A percentile compares a stretch with the other conserved stretches of the same genome.
phyloP scores from a whole-genome alignment of 2,329 filamentous ascomycete genomes.

The Epichloe typhina region DNA sequence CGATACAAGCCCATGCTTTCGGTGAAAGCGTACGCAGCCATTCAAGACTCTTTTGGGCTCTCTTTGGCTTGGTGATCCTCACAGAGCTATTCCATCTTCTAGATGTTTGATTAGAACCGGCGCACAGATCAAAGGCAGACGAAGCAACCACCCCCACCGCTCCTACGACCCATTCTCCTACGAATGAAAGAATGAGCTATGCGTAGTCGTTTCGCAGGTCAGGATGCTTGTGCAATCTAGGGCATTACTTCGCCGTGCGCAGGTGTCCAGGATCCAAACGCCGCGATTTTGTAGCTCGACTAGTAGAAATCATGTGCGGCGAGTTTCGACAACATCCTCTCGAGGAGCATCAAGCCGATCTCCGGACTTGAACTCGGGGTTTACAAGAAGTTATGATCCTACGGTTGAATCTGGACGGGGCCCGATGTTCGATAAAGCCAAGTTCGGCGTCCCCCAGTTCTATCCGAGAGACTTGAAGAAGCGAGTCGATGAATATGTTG shows the following conservation, averaged over 20 bases:
- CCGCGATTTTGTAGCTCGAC: background rate
- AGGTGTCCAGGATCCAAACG: background rate
- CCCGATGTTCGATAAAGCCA: slow-evolving; percentile 45
- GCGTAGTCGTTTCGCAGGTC: background rate
- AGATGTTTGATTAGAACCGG: background rate
- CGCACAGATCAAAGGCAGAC: background rate
- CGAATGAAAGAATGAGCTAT: background rate
- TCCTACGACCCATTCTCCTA: background rate
- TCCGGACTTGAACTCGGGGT: slow-evolving; percentile 42
- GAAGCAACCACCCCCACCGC: background rate
- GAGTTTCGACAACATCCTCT: background rate
- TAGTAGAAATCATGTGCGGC: background rate
- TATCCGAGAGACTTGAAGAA: slow-evolving; percentile 66
- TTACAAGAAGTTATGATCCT: slow-evolving; percentile 47
- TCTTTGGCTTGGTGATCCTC: background rate
- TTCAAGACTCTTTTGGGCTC: background rate
- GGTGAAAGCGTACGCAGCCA: background rate
- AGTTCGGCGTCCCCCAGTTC: slow-evolving; percentile 47
- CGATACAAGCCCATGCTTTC: background rate
- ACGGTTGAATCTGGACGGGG: slow-evolving; percentile 37
- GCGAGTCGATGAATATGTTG: slow-evolving; percentile 88
- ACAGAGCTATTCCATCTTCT: background rate
- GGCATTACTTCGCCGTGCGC: background rate
- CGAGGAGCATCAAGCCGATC: slow-evolving; percentile 24
- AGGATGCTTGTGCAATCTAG: slow-evolving; percentile 3